Evolutionary conservation across 345 rosid genomes (phyloP).

Genomic region (Zanthoxylum bungeanum): DNA sequence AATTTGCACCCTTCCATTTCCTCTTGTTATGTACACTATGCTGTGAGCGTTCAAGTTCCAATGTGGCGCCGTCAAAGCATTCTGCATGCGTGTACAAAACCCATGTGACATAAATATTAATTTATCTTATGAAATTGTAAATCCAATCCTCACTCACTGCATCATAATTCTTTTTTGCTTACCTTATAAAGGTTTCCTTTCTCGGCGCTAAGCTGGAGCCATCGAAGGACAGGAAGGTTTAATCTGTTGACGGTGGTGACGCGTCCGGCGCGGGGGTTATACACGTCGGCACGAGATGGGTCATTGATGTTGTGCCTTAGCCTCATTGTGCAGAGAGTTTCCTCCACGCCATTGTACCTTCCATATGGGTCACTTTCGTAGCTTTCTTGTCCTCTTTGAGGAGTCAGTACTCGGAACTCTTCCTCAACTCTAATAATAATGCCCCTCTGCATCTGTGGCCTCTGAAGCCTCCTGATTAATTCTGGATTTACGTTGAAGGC

Average conservation of each 20-base stretch:
- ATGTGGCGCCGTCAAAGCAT: too few relatives aligned
- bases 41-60: too few relatives aligned
- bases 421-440: too few relatives aligned
- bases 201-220: too few relatives aligned
- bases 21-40: too few relatives aligned
- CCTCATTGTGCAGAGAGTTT: constrained; percentile 37
- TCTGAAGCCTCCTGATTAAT: constrained; percentile 44
- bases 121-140: too few relatives aligned
- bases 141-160: too few relatives aligned
- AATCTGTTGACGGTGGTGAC: constrained; percentile 51
- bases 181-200: constrained; percentile 38
- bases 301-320: too few relatives aligned
- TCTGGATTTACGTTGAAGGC: constrained; percentile 40
- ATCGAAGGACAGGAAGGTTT: too few relatives aligned
- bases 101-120: too few relatives aligned
- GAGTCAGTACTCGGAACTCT: constrained; percentile 33
- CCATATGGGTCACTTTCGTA: neutral
- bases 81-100: too few relatives aligned
- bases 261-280: constrained; percentile 61
- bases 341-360: neutral
- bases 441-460: constrained; percentile 45
- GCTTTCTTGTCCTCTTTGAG: constrained; percentile 17
- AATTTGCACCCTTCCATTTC: too few relatives aligned
- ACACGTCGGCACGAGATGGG: constrained; percentile 51
- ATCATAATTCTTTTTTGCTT: neutral